These are phyloP conservation scores for Clathrus columnatus DNA, from an alignment of 768 basidiomycete species.

Conservation along the genomic window DNA sequence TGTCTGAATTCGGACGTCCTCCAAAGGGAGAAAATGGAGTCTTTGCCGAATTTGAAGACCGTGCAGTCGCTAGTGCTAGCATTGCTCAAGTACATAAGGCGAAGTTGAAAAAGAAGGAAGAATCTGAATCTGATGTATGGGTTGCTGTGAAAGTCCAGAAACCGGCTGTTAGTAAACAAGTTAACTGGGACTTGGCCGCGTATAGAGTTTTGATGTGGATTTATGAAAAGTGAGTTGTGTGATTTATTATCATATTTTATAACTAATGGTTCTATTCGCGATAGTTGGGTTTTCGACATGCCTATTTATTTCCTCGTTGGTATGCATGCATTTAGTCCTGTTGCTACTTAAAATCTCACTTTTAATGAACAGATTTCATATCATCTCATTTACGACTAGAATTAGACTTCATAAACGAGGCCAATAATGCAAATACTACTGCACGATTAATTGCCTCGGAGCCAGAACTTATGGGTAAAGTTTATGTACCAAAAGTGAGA, in stretches of 20 bases:
- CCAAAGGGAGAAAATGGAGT: constrained; percentile 62
- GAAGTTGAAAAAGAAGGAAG: constrained; percentile 31
- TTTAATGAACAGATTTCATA: constrained; percentile 49
- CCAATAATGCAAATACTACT: constrained; percentile 64
- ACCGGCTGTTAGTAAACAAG: constrained; percentile 77
- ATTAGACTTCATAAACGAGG: constrained; percentile 75
- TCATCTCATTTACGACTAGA: constrained; percentile 76
- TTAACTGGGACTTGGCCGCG: constrained; percentile 72
- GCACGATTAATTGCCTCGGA: constrained; percentile 61
- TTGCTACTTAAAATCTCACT: background rate
- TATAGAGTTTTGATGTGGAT: constrained; percentile 28
- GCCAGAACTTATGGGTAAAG: constrained; percentile 56
- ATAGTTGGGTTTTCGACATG: constrained; percentile 74
- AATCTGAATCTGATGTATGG: constrained; percentile 32
- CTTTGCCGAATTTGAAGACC: constrained; percentile 70
- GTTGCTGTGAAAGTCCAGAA: constrained; percentile 95
- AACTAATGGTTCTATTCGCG: constrained; percentile 69
- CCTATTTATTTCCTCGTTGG: constrained; percentile 77
- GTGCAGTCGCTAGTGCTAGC: constrained; percentile 78
- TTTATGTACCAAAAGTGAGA: constrained; percentile 55
- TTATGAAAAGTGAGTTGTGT: constrained; percentile 22
- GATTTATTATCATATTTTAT: constrained; percentile 10
- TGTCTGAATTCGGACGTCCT: constrained; percentile 56
- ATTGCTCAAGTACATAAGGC: constrained; percentile 92
- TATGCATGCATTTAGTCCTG: constrained; percentile 24